Percentiles rank a stretch among this genome's conserved stretches.
phyloP scores from a whole-genome alignment of 148 eudicot species.

The Suaeda aralocaspica region DNA sequence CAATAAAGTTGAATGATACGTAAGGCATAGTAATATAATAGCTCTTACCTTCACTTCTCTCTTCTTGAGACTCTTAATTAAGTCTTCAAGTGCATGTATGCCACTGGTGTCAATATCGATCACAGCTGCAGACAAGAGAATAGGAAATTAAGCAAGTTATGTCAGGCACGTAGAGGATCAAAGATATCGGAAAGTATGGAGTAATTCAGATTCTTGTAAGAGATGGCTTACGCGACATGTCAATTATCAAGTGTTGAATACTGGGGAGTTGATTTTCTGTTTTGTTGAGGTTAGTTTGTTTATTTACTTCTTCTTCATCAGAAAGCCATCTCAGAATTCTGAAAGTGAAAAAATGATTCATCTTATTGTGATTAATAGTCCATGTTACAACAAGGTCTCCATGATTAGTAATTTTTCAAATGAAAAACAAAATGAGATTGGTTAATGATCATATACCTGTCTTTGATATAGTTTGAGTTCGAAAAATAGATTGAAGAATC shows the following conservation, averaged over 20 bases:
- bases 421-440: too few relatives aligned
- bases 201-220: too few relatives aligned
- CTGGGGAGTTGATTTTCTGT: too few relatives aligned
- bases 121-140: constrained; percentile 47
- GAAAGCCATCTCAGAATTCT: constrained; percentile 62
- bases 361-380: neutral
- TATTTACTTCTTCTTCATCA: constrained; percentile 49
- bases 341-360: neutral
- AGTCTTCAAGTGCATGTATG: constrained; percentile 61
- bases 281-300: constrained; percentile 19
- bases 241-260: constrained; percentile 41
- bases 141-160: neutral
- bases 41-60: constrained; percentile 44
- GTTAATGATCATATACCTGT: constrained; percentile 45
- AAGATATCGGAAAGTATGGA: neutral
- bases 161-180: too few relatives aligned
- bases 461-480: constrained; percentile 75
- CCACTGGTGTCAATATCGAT: constrained; percentile 74
- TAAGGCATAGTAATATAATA: too few relatives aligned
- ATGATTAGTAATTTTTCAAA: too few relatives aligned
- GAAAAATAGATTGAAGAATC: constrained; percentile 93
- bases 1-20: too few relatives aligned
- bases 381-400: too few relatives aligned
- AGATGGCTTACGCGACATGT: constrained; percentile 56
- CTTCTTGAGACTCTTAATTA: constrained; percentile 47